Evolutionary conservation across 805 yeast genomes (phyloP).

Genomic region (Starmerella vaccinii): DNA sequence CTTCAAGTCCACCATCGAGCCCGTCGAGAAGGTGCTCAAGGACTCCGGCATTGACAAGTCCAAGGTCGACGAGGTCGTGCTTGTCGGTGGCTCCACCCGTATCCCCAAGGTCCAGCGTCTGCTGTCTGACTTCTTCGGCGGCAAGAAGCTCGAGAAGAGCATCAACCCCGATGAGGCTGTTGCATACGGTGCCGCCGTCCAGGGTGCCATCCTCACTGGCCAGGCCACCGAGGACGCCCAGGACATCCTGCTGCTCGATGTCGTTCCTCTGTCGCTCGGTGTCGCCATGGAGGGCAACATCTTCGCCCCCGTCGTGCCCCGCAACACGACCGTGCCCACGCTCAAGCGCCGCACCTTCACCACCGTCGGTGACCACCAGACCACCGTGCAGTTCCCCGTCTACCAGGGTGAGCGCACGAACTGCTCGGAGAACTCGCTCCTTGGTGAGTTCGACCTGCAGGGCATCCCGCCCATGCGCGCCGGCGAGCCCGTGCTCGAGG

Average conservation of each 20-base stretch:
- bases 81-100: conserved; percentile 98
- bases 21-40: conserved; percentile 90
- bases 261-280: conserved; percentile 97
- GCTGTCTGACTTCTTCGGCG: conserved; percentile 89
- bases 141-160: conserved; percentile 92
- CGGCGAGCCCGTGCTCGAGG: conserved; percentile 99
- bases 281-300: conserved; percentile 99
- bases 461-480: conserved; percentile 98
- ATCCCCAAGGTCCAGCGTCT: conserved; percentile 96
- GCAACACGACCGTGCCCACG: conserved; percentile 99
- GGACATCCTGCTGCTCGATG: conserved; percentile 91
- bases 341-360: conserved; percentile 98
- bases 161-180: conserved; percentile 99
- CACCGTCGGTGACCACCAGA: conserved; percentile 97
- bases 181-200: conserved; percentile 99
- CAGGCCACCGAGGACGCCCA: conserved; percentile 83
- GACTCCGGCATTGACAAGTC: conserved; percentile 80
- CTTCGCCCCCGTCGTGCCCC: conserved; percentile 97
- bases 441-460: conserved; percentile 97
- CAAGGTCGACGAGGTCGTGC: conserved; percentile 84
- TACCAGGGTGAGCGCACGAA: conserved; percentile 99
- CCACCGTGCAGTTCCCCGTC: conserved; percentile 97
- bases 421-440: conserved; percentile 92
- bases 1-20: conserved; percentile 87
- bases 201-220: conserved; percentile 97